Evolutionary conservation across 441 rosid genomes (phyloP).

Genomic region (Brassica hybrid): DNA sequence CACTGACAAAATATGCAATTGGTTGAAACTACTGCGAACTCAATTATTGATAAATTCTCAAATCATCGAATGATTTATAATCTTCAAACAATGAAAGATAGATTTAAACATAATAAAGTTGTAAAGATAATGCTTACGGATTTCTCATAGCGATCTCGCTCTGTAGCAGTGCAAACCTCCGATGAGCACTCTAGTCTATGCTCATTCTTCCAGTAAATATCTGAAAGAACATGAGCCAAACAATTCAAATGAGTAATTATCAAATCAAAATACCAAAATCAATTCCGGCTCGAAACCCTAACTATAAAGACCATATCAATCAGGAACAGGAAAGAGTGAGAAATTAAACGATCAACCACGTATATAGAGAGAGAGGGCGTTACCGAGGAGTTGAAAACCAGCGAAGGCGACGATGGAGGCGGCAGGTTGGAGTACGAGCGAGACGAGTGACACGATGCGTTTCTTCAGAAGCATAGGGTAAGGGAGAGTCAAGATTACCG

Average conservation of each 20-base stretch:
- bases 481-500: slow-evolving; percentile 72
- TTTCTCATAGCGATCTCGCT: slow-evolving; percentile 94
- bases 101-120: too few species aligned
- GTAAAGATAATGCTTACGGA: slow-evolving; percentile 58
- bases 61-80: too few species aligned
- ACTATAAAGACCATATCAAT: not conserved
- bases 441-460: slow-evolving; percentile 75
- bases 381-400: slow-evolving; percentile 88
- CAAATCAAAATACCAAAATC: too few species aligned
- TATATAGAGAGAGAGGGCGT: slow-evolving; percentile 8
- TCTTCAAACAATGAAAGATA: not conserved
- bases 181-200: slow-evolving; percentile 82
- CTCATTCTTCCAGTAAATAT: slow-evolving; percentile 95
- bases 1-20: slow-evolving; percentile 10
- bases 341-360: slow-evolving; percentile 2
- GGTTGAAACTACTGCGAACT: not conserved
- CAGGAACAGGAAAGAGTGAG: not conserved
- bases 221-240: too few species aligned
- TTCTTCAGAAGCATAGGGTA: slow-evolving; percentile 76
- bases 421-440: slow-evolving; percentile 78
- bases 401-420: slow-evolving; percentile 81
- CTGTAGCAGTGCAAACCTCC: slow-evolving; percentile 87
- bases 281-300: slow-evolving; percentile 15
- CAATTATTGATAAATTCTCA: too few species aligned
- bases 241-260: too few species aligned